These are phyloP conservation scores for Apiospora kogelbergensis DNA, from an alignment of 2,329 filamentous ascomycete genomes.

Conservation along the genomic window DNA sequence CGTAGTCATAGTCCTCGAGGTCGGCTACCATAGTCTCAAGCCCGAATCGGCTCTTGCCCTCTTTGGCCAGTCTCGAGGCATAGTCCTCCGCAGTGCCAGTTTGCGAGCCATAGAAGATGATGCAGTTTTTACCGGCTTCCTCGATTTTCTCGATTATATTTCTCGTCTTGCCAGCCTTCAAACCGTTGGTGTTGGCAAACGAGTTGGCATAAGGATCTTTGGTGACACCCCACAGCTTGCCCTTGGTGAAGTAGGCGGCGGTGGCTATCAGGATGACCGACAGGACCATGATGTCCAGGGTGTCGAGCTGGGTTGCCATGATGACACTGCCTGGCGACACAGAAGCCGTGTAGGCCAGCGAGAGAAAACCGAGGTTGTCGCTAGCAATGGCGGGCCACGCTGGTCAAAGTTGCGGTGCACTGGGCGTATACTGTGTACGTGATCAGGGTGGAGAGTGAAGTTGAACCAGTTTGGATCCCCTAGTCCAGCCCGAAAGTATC, in stretches of 20 bases:
- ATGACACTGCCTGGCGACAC: conserved; percentile 16
- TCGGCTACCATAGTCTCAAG: conserved; percentile 98
- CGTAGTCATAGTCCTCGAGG: conserved; percentile 95
- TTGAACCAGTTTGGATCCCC: not conserved
- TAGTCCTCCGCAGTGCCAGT: conserved; percentile 99
- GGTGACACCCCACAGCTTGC: conserved; percentile 84
- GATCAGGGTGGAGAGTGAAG: conserved; percentile 1
- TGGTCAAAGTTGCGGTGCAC: not conserved
- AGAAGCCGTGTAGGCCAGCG: not conserved
- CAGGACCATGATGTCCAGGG: conserved; percentile 91
- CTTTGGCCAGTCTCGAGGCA: conserved; percentile 92
- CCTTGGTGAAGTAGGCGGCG: conserved; percentile 95
- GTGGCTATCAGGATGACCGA: conserved; percentile 81
- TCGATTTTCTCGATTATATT: conserved; percentile 97
- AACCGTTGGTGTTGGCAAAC: conserved; percentile 66
- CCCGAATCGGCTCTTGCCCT: conserved; percentile 93
- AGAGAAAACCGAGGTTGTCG: not conserved
- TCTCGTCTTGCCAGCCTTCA: conserved; percentile 80
- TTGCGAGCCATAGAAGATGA: conserved; percentile 98
- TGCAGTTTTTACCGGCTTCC: conserved; percentile 92
- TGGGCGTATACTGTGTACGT: conserved; percentile 1
- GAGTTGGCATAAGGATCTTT: conserved; percentile 87
- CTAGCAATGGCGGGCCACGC: not conserved
- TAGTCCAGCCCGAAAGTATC: not conserved
- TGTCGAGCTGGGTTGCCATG: conserved; percentile 91